Evolutionary conservation across 768 basidiomycete genomes (phyloP).

Genomic region (Mycena amicta): DNA sequence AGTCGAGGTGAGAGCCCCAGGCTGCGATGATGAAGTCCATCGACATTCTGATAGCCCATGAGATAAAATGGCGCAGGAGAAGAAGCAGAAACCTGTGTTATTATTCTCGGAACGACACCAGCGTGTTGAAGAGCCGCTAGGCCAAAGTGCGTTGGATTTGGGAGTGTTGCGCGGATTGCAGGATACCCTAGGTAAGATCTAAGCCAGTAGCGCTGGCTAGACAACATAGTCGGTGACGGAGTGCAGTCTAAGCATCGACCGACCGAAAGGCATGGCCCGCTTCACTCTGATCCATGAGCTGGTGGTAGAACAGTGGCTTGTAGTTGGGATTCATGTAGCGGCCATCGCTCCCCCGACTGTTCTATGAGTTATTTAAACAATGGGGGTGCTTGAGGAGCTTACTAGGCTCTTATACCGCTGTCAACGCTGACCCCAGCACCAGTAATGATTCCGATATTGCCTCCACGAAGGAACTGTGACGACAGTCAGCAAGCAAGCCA

Average conservation of each 20-base stretch:
- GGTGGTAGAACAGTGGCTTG: constrained; percentile 81
- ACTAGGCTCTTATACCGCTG: constrained; percentile 91
- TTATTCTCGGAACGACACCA: constrained; percentile 57
- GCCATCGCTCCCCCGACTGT: constrained; percentile 72
- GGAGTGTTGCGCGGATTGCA: constrained; percentile 76
- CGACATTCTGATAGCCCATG: constrained; percentile 66
- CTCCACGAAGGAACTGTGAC: constrained; percentile 59
- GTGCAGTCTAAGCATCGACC: constrained; percentile 23
- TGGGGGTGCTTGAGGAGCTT: background rate
- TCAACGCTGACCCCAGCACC: constrained; percentile 96
- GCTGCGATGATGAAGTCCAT: constrained; percentile 89
- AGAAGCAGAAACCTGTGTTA: constrained; percentile 71
- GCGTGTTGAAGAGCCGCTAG: constrained; percentile 81
- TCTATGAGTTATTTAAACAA: background rate
- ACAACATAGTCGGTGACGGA: constrained; percentile 5
- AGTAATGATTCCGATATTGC: constrained; percentile 77
- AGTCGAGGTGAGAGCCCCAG: constrained; percentile 44
- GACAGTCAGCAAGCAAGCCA: background rate
- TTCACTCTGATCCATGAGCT: constrained; percentile 72
- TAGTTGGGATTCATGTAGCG: constrained; percentile 90
- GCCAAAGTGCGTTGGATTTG: constrained; percentile 89
- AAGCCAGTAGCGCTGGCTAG: constrained; percentile 88
- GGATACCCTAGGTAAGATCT: constrained; percentile 86
- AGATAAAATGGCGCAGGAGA: background rate
- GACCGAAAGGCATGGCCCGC: constrained; percentile 76